Percentiles rank a stretch among this genome's conserved stretches.
These are phyloP conservation scores for Termitomyces sp. DNA, from an alignment of 768 basidiomycete genomes.

Conservation along the genomic window DNA sequence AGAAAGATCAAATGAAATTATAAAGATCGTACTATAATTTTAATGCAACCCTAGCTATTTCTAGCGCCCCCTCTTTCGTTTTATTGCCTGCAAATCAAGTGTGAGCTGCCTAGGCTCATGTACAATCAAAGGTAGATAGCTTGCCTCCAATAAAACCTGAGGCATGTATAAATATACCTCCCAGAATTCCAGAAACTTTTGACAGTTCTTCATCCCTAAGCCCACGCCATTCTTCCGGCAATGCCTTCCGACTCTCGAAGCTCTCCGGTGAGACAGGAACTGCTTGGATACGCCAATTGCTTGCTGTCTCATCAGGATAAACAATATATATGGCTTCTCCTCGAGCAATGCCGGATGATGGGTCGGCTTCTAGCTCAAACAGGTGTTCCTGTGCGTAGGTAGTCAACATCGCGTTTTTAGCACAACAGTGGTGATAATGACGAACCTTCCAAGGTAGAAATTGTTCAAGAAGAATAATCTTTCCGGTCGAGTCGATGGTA, in stretches of 20 bases:
- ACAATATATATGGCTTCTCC: constrained; percentile 75
- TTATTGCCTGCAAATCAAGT: constrained; percentile 60
- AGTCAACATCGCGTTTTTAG: neutral
- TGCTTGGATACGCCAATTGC: constrained; percentile 90
- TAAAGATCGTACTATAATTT: constrained; percentile 20
- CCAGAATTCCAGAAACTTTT: constrained; percentile 66
- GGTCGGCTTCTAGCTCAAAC: constrained; percentile 74
- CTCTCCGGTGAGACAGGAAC: constrained; percentile 78
- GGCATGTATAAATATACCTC: constrained; percentile 90
- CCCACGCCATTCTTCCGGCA: constrained; percentile 94
- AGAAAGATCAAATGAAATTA: neutral
- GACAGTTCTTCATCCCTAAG: constrained; percentile 81
- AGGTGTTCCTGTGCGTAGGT: constrained; percentile 60
- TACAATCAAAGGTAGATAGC: constrained; percentile 15
- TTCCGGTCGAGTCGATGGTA: constrained; percentile 63
- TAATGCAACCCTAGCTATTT: constrained; percentile 70
- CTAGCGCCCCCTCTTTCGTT: constrained; percentile 83
- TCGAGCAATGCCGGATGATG: constrained; percentile 33
- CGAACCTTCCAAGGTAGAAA: constrained; percentile 87
- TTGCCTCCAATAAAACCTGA: constrained; percentile 94
- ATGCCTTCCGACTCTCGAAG: constrained; percentile 86
- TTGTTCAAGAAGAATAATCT: constrained; percentile 72
- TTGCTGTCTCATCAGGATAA: constrained; percentile 77
- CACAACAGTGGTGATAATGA: neutral
- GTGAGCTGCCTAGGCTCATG: neutral